Percentiles rank a stretch among this genome's conserved stretches.
Conservation (phyloP, 257 asterid species). For the Petunia secreta region DNA sequence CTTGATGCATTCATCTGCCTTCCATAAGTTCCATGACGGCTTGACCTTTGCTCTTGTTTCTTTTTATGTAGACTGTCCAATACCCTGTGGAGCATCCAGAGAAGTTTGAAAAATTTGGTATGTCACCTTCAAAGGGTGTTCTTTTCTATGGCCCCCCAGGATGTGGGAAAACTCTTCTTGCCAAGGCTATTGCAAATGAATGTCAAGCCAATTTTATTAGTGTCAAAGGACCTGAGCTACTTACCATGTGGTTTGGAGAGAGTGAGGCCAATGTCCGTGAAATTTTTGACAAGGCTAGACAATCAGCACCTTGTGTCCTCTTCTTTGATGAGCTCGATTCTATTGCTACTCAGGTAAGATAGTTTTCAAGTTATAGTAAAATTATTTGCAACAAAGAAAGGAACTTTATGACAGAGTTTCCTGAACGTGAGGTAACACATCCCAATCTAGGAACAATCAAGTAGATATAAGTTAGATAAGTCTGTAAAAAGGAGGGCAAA, state of each 20-base stretch:
- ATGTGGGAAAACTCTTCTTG: conserved; percentile 70
- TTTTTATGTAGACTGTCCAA: conserved; percentile 56
- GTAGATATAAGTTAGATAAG: not conserved
- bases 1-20: conserved; percentile 11
- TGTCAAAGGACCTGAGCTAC: conserved; percentile 67
- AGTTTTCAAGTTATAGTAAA: not conserved
- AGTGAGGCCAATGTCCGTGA: conserved; percentile 77
- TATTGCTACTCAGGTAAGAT: conserved; percentile 57
- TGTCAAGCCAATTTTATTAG: conserved; percentile 73
- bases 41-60: not conserved
- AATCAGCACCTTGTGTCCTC: conserved; percentile 66
- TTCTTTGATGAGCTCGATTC: conserved; percentile 67
- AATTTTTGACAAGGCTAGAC: conserved; percentile 67
- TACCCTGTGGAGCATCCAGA: conserved; percentile 75
- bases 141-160: conserved; percentile 75
- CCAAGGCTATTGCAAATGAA: conserved; percentile 73
- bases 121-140: conserved; percentile 76
- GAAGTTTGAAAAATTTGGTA: conserved; percentile 67
- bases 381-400: not conserved
- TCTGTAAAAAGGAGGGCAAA: conserved; percentile 19
- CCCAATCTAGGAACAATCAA: not conserved
- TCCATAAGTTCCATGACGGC: not conserved
- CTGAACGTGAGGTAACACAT: not conserved
- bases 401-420: not conserved
- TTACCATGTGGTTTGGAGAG: conserved; percentile 78